Evolutionary conservation across 1,284 basidiomycete species (phyloP).

Genomic region (Athelia psychrophila): DNA sequence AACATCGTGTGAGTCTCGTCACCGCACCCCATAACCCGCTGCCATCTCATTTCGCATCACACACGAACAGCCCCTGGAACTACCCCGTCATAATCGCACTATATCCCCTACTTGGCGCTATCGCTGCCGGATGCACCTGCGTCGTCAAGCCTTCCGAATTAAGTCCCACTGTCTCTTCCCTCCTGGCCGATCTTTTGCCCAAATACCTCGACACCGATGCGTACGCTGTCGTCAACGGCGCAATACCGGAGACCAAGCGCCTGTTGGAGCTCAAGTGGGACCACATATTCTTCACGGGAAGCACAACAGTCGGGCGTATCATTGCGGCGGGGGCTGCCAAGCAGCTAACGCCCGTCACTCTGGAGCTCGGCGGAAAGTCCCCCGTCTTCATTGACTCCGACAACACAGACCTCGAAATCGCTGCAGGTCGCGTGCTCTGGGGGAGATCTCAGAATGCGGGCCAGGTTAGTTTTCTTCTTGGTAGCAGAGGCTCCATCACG

Average conservation of each 20-base stretch:
- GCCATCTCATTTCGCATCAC: neutral
- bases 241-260: slow-evolving; percentile 46
- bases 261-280: slow-evolving; percentile 57
- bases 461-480: slow-evolving; percentile 31
- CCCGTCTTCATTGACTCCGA: slow-evolving; percentile 51
- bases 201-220: slow-evolving; percentile 56
- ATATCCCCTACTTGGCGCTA: slow-evolving; percentile 37
- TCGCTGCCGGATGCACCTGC: slow-evolving; percentile 40
- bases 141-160: slow-evolving; percentile 64
- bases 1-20: slow-evolving; percentile 30
- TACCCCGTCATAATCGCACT: slow-evolving; percentile 32
- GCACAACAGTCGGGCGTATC: slow-evolving; percentile 55
- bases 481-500: too few species aligned
- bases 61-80: slow-evolving; percentile 35
- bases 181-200: slow-evolving; percentile 53
- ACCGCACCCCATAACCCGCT: neutral
- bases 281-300: slow-evolving; percentile 53
- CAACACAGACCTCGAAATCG: slow-evolving; percentile 36
- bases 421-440: slow-evolving; percentile 44
- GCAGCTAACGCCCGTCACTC: slow-evolving; percentile 69
- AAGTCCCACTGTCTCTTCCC: slow-evolving; percentile 41
- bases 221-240: slow-evolving; percentile 53
- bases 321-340: slow-evolving; percentile 68
- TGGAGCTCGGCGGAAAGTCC: slow-evolving; percentile 45
- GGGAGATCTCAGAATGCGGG: slow-evolving; percentile 56